These are phyloP conservation scores for Psilocybe subaeruginosa DNA, from an alignment of 768 basidiomycete species.

Conservation along the genomic window DNA sequence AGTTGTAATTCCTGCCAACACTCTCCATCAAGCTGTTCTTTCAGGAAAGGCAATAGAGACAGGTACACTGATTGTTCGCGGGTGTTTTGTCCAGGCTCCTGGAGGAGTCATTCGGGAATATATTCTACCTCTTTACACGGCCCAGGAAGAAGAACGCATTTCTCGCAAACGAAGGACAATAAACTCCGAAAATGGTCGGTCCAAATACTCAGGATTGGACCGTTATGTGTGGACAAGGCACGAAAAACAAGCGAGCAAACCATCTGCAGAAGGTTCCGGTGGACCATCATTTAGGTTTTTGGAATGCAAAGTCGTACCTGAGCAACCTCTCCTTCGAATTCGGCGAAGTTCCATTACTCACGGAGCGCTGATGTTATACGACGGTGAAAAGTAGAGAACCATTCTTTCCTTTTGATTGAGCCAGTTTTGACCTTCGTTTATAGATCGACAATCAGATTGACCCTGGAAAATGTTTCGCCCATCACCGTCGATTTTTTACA, in stretches of 20 bases:
- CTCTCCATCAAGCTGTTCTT: constrained; percentile 74
- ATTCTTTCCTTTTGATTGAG: constrained; percentile 3
- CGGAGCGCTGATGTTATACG: constrained; percentile 92
- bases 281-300: constrained; percentile 54
- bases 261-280: constrained; percentile 26
- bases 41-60: constrained; percentile 64
- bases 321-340: constrained; percentile 88
- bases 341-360: constrained; percentile 89
- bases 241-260: constrained; percentile 40
- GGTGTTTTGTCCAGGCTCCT: constrained; percentile 77
- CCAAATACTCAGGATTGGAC: constrained; percentile 76
- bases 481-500: constrained; percentile 85
- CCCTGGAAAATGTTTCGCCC: constrained; percentile 86
- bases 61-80: constrained; percentile 74
- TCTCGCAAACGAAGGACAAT: constrained; percentile 60
- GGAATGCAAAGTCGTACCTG: constrained; percentile 82
- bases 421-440: constrained; percentile 8
- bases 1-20: constrained; percentile 72
- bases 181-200: constrained; percentile 67
- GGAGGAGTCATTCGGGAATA: constrained; percentile 76
- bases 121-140: constrained; percentile 71
- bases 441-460: constrained; percentile 84
- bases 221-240: constrained; percentile 64
- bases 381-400: constrained; percentile 81
- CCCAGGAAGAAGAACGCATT: constrained; percentile 68